Conservation (phyloP, 1,284 basidiomycete genomes). For the Cronartium ribicola region DNA sequence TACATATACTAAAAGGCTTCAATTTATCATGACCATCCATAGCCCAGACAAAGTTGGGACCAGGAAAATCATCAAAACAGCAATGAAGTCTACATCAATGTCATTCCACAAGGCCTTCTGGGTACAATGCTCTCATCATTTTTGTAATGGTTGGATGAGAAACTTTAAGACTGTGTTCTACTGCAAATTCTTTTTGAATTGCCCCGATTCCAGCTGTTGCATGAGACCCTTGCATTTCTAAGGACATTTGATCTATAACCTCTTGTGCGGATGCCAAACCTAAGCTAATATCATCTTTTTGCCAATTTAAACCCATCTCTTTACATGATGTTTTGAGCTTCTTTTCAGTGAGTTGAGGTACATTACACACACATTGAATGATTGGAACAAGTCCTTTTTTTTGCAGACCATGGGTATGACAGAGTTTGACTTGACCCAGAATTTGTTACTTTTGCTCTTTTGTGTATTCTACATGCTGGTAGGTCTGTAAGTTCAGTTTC, state of each 20-base stretch:
- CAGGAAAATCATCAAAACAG: background rate
- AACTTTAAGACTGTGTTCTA: background rate
- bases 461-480: background rate
- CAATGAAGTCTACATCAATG: no score
- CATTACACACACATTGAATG: background rate
- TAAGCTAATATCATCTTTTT: background rate
- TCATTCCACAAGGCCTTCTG: no score
- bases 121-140: no score
- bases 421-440: background rate
- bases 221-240: background rate
- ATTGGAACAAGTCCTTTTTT: background rate
- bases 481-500: background rate
- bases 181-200: background rate
- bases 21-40: slow-evolving; percentile 15
- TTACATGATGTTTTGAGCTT: slow-evolving; percentile 1
- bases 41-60: slow-evolving; percentile 1
- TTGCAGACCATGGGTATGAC: background rate
- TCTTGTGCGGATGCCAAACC: background rate
- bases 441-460: background rate
- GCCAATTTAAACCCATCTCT: background rate
- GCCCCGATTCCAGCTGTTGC: background rate
- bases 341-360: background rate
- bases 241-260: background rate
- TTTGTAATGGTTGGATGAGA: background rate
- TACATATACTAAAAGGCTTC: background rate